phyloP scores from a whole-genome alignment of 441 rosid genomes.

The Daphne laureola region DNA sequence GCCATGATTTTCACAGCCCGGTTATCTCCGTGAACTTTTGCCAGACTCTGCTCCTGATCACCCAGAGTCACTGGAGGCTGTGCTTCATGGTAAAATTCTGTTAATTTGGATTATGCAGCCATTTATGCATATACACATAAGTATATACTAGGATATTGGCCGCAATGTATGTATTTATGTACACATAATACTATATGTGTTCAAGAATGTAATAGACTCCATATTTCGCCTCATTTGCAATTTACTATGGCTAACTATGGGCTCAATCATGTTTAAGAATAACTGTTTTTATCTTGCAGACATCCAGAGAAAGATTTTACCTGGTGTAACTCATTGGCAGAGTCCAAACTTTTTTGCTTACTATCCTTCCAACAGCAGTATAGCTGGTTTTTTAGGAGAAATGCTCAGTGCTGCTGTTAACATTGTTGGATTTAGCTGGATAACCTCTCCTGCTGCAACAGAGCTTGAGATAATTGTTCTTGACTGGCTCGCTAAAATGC shows the following conservation, averaged over 20 bases:
- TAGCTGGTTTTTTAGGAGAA: slow-evolving; percentile 84
- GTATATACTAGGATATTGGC: too few relatives aligned
- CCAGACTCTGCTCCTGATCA: slow-evolving; percentile 68
- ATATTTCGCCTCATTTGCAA: too few relatives aligned
- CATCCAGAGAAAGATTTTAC: slow-evolving; percentile 58
- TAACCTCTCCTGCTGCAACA: slow-evolving; percentile 83
- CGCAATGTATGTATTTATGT: too few relatives aligned
- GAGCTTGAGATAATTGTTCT: slow-evolving; percentile 82
- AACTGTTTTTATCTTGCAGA: slow-evolving; percentile 29
- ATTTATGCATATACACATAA: too few relatives aligned
- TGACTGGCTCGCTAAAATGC: slow-evolving; percentile 82
- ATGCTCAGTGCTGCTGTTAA: slow-evolving; percentile 79
- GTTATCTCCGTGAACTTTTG: slow-evolving; percentile 55
- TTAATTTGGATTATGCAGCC: slow-evolving; percentile 1
- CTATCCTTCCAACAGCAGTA: slow-evolving; percentile 67
- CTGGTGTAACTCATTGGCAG: slow-evolving; percentile 91
- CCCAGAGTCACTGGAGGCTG: slow-evolving; percentile 54
- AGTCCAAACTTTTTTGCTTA: slow-evolving; percentile 77
- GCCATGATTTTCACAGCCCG: slow-evolving; percentile 47
- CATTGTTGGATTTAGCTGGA: slow-evolving; percentile 81
- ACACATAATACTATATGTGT: too few relatives aligned
- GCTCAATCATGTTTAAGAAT: too few relatives aligned
- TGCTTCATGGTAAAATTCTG: slow-evolving; percentile 59
- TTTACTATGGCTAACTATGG: background rate
- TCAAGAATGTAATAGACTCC: too few relatives aligned